Conservation (phyloP, 768 basidiomycete species). For the Leucosporidium creatinivorum region DNA sequence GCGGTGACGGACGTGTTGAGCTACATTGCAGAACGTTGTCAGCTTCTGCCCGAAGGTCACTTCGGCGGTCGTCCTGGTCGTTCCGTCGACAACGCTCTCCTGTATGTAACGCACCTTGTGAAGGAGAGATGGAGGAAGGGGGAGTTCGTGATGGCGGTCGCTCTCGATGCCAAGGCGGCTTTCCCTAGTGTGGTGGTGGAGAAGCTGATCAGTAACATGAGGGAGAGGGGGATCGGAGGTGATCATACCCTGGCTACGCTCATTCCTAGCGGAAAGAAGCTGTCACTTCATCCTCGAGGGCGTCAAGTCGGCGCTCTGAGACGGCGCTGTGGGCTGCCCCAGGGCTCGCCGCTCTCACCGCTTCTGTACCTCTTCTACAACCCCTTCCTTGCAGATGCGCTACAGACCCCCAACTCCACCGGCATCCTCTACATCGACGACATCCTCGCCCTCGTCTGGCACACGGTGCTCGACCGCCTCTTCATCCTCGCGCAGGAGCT, state of each 20-base stretch:
- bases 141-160: not conserved
- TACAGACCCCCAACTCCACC: not conserved
- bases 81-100: conserved; percentile 42
- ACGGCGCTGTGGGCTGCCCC: conserved; percentile 39
- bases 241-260: conserved; percentile 33
- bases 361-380: conserved; percentile 43
- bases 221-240: conserved; percentile 32
- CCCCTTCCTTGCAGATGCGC: conserved; percentile 12
- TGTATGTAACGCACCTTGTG: conserved; percentile 45
- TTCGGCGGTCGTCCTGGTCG: conserved; percentile 46
- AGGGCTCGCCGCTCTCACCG: conserved; percentile 42
- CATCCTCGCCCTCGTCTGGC: not conserved
- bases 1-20: not conserved
- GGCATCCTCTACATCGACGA: not conserved
- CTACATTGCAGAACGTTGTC: conserved; percentile 38
- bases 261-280: conserved; percentile 27
- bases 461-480: too few relatives aligned
- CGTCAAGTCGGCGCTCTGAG: conserved; percentile 31
- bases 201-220: conserved; percentile 33
- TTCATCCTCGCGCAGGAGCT: too few relatives aligned
- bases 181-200: conserved; percentile 43
- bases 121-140: conserved; percentile 32
- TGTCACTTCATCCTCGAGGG: conserved; percentile 40
- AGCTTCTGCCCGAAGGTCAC: conserved; percentile 43
- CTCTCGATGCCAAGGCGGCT: conserved; percentile 40